phyloP scores from a whole-genome alignment of 2,329 filamentous ascomycete genomes.

The Ophiostoma perfectum region DNA sequence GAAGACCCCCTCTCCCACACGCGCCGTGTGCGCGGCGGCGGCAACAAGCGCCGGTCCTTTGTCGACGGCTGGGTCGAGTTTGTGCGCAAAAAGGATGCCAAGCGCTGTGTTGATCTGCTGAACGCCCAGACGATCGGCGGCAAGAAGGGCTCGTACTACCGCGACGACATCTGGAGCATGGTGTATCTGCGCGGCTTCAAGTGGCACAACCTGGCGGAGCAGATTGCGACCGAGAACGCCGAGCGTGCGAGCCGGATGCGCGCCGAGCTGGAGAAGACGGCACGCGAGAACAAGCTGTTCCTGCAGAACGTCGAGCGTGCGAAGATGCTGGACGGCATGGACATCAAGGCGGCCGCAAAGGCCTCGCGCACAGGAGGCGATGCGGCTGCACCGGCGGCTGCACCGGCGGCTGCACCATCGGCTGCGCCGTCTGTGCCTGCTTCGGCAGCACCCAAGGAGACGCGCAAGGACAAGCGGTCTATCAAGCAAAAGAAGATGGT shows the following conservation, averaged over 20 bases:
- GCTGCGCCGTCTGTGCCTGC: conserved; percentile 28
- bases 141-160: conserved; percentile 77
- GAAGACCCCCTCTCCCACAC: conserved; percentile 64
- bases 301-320: conserved; percentile 71
- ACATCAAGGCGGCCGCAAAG: conserved; percentile 52
- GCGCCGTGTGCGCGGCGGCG: conserved; percentile 63
- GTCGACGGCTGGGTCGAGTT: conserved; percentile 88
- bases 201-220: conserved; percentile 68
- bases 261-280: conserved; percentile 69
- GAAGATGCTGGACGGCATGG: conserved; percentile 73
- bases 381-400: conserved; percentile 28
- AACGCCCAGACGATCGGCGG: conserved; percentile 76
- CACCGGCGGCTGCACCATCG: conserved; percentile 19
- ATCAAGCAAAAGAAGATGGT: conserved; percentile 64
- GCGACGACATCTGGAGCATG: conserved; percentile 82
- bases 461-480: conserved; percentile 35
- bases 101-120: conserved; percentile 66
- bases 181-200: conserved; percentile 80
- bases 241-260: conserved; percentile 70
- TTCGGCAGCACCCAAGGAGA: conserved; percentile 18
- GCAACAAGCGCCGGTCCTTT: conserved; percentile 78
- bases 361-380: conserved; percentile 29
- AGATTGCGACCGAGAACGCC: conserved; percentile 76
- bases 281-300: conserved; percentile 76
- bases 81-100: conserved; percentile 67